Evolutionary conservation across 2,329 filamentous ascomycete genomes (phyloP).

Genomic region (Celoporthe dispersa): DNA sequence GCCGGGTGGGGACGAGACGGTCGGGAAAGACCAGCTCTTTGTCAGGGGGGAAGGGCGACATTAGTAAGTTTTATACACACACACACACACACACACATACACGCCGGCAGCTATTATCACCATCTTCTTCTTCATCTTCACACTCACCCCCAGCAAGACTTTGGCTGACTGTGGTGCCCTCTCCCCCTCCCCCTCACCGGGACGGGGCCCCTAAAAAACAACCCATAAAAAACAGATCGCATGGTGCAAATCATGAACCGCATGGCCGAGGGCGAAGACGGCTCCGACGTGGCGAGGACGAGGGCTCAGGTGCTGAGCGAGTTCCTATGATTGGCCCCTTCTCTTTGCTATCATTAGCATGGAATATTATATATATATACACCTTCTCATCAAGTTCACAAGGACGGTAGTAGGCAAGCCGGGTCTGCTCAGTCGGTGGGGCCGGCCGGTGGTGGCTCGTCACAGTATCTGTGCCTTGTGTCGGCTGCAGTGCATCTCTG

Average conservation of each 20-base stretch:
- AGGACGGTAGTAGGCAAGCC: no score
- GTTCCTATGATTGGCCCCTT: conserved; percentile 43
- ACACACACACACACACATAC: background rate
- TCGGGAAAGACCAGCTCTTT: conserved; percentile 60
- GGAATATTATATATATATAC: no score
- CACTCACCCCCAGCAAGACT: no score
- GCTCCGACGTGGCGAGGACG: conserved; percentile 63
- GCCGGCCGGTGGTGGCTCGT: no score
- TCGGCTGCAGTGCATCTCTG: no score
- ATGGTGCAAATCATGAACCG: conserved; percentile 68
- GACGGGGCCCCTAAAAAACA: background rate
- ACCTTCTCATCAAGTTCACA: no score
- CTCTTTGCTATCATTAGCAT: background rate
- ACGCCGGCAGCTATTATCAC: no score
- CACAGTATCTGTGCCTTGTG: no score
- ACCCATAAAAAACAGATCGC: conserved; percentile 51
- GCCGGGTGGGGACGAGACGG: conserved; percentile 49
- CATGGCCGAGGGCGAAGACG: conserved; percentile 59
- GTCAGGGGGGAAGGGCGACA: conserved; percentile 63
- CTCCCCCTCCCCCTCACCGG: no score
- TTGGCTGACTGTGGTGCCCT: background rate
- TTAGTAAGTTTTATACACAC: conserved; percentile 52
- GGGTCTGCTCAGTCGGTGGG: no score
- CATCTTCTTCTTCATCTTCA: background rate
- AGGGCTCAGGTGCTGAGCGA: conserved; percentile 63